phyloP scores from a whole-genome alignment of 805 yeast species.

The Millerago galiae region DNA sequence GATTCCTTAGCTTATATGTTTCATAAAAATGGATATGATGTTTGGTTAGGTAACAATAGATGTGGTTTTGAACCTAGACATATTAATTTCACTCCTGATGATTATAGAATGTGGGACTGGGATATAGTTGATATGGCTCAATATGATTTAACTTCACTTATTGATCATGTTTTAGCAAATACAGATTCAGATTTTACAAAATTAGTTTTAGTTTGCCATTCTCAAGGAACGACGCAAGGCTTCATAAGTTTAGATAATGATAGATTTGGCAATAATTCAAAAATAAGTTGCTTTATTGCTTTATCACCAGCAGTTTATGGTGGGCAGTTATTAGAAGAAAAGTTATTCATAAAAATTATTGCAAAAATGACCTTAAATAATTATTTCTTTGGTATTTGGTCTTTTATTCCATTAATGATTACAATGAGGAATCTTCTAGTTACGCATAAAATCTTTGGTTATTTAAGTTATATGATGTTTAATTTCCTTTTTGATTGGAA shows the following conservation, averaged over 20 bases:
- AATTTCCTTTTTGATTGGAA: constrained; percentile 85
- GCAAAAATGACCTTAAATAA: constrained; percentile 42
- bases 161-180: constrained; percentile 47
- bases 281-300: constrained; percentile 63
- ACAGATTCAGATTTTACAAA: constrained; percentile 32
- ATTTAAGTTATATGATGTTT: constrained; percentile 73
- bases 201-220: constrained; percentile 70
- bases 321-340: constrained; percentile 63
- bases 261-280: constrained; percentile 39
- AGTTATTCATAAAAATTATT: constrained; percentile 56
- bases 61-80: constrained; percentile 80
- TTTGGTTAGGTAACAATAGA: constrained; percentile 89
- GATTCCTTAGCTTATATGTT: constrained; percentile 65
- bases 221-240: constrained; percentile 90
- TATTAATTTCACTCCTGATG: constrained; percentile 33
- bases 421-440: constrained; percentile 45
- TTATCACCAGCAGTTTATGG: constrained; percentile 91
- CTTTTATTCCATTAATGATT: constrained; percentile 76
- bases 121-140: constrained; percentile 77
- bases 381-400: constrained; percentile 63
- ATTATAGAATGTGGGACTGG: constrained; percentile 85
- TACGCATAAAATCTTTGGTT: constrained; percentile 48
- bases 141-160: constrained; percentile 69
- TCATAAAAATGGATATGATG: constrained; percentile 59
- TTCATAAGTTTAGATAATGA: constrained; percentile 59